Percentiles rank a stretch among this genome's conserved stretches.
Conservation (phyloP, 2,329 filamentous ascomycete species). For the Macroventuria anomochaeta region DNA sequence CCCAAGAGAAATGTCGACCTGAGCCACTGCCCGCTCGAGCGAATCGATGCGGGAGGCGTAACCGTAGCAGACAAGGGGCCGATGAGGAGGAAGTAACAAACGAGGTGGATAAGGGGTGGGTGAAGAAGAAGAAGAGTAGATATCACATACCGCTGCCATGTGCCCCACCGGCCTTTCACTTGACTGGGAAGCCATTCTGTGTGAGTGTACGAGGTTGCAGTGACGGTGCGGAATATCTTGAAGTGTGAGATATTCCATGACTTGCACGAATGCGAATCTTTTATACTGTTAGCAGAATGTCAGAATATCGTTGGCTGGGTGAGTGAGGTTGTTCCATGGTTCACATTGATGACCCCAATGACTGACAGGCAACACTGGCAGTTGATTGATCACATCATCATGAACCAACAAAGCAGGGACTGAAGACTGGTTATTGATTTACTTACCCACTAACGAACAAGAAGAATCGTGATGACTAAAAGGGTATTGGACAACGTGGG, state of each 20-base stretch:
- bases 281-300: conserved; percentile 19
- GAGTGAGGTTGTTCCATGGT: conserved; percentile 5
- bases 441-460: neutral
- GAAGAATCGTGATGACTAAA: neutral
- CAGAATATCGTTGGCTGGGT: neutral
- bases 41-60: neutral
- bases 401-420: neutral
- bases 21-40: neutral
- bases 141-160: conserved; percentile 40
- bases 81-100: conserved; percentile 9
- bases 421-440: neutral
- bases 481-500: neutral
- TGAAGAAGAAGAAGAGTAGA: conserved; percentile 15
- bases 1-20: neutral
- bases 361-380: neutral
- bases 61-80: neutral
- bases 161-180: conserved; percentile 31
- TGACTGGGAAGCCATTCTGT: conserved; percentile 39
- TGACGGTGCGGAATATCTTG: conserved; percentile 48
- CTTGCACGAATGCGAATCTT: conserved; percentile 4
- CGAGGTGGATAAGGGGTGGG: neutral
- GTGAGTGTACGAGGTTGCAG: conserved; percentile 35
- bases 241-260: conserved; percentile 50
- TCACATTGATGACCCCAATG: neutral
- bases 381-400: neutral